Base-by-base conservation (phyloP, 208 protist genomes). In the Acanthamoeba polyphaga region DNA sequence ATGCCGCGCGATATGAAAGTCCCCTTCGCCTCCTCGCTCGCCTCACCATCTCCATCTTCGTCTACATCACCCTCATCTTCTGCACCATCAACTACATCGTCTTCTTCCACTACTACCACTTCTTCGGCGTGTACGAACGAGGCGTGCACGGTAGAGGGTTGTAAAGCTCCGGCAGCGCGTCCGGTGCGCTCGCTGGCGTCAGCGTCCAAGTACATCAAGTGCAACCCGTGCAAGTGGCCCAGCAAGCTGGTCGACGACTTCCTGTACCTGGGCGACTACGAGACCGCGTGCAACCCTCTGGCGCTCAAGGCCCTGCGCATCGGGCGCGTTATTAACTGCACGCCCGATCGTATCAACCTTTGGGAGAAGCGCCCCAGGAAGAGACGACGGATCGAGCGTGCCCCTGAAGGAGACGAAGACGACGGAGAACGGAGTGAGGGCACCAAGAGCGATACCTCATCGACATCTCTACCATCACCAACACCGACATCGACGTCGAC, bases 201-300 rank as follows among this genome's bases (percentile, higher is more conserved):
- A 24, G 72, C 72, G 5, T 34, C 72, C 72, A 82, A 82, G 34
- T 82, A 82, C 43, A 49, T 82, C 43, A 51, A 53, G 19, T 82
- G 29, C 38, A 49, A 49, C 43, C 72, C 72, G 43, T 34, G 38
- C 72, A 82, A 82, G 72, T 82, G 72, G 72, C 72, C 72, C 38
- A 82, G 72, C 38, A 34, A 27, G 27, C 29, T 82, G 29, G 19
- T 82, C 6, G 34, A 82, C 17, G 72, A 49, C 38, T 82, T 82
- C 72, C 72, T 82, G 27, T 82, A 82, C 24, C 72, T 82, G 43
- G 72, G 72, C 72, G 72, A 82, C 72, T 82, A 82, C 43, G 72
- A 49, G 72, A n/a, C 72, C 7, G 72, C 72, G 22, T 82, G 72
- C 34, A 49, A 82, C 43, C 72, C 72, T 19, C 34, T 82, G 38